These are phyloP conservation scores for Vigna angularis DNA, from an alignment of 306 rosid genomes.

Conservation along the genomic window DNA sequence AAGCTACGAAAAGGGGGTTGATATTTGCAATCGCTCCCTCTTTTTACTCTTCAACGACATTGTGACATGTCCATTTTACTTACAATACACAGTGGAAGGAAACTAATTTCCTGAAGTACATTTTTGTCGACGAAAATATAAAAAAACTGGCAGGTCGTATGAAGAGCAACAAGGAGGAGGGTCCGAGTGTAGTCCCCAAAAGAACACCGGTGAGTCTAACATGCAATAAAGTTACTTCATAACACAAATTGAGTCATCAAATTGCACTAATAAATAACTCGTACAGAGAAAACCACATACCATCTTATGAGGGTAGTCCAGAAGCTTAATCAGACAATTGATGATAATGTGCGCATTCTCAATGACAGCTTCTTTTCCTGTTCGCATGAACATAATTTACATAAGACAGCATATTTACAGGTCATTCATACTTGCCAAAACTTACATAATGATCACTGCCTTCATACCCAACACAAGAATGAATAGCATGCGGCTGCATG, in stretches of 20 bases:
- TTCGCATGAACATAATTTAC: constrained; percentile 44
- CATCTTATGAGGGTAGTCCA: constrained; percentile 81
- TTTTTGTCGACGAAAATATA: no score
- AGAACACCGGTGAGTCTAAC: neutral
- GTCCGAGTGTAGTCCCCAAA: neutral
- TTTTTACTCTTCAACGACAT: no score
- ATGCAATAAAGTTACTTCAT: constrained; percentile 23
- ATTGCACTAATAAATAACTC: constrained; percentile 39
- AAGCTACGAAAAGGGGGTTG: no score
- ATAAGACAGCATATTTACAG: constrained; percentile 35
- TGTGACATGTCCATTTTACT: no score
- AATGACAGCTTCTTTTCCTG: constrained; percentile 75
- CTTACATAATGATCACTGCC: constrained; percentile 21
- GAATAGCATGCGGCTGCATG: neutral
- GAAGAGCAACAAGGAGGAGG: no score
- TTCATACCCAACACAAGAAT: constrained; percentile 9
- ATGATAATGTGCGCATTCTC: constrained; percentile 75
- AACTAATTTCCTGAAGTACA: no score
- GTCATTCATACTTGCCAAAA: constrained; percentile 5
- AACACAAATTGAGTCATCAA: constrained; percentile 32
- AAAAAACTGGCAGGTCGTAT: no score
- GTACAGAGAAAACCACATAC: constrained; percentile 51
- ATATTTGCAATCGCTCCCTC: no score
- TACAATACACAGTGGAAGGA: no score
- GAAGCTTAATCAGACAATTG: constrained; percentile 65